Evolutionary conservation across 768 basidiomycete genomes (phyloP).

Genomic region (Russula foetens): DNA sequence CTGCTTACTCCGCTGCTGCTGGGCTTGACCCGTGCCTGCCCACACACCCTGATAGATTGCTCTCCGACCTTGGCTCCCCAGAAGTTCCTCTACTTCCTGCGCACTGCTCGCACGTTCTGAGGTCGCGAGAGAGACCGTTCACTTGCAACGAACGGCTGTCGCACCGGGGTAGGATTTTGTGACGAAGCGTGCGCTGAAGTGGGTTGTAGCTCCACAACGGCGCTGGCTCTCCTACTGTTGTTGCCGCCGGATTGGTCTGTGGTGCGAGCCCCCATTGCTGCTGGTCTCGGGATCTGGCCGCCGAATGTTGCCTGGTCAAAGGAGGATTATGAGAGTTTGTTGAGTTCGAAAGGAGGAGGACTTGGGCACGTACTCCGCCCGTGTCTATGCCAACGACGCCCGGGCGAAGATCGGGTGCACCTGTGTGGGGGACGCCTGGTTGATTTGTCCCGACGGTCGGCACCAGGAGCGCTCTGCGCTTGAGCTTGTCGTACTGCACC

Average conservation of each 20-base stretch:
- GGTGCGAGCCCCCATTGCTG: neutral
- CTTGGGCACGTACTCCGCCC: conserved; percentile 1
- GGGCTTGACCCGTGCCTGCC: conserved; percentile 2
- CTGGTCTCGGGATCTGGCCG: conserved; percentile 4
- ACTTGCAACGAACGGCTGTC: conserved; percentile 35
- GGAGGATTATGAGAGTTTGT: neutral
- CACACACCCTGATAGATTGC: conserved; percentile 9
- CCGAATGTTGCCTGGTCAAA: neutral
- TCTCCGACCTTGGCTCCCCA: conserved; percentile 27
- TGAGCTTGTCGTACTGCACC: conserved; percentile 76
- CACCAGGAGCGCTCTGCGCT: conserved; percentile 66
- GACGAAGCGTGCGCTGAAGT: neutral
- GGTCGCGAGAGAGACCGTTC: conserved; percentile 36
- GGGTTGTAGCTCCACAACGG: conserved; percentile 9
- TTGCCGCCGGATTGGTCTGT: neutral
- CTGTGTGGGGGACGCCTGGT: conserved; percentile 3
- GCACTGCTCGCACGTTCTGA: conserved; percentile 42
- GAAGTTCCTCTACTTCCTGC: conserved; percentile 64
- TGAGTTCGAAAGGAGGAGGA: neutral
- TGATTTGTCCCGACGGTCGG: conserved; percentile 4
- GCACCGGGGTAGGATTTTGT: conserved; percentile 15
- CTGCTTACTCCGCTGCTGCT: conserved; percentile 9
- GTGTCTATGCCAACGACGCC: neutral
- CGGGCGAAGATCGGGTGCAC: conserved; percentile 1
- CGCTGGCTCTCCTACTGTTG: neutral